Percentiles rank a stretch among this genome's conserved stretches.
Conservation (phyloP, 495 filamentous ascomycete genomes). For the Hyphodiscus hymeniophilus region DNA sequence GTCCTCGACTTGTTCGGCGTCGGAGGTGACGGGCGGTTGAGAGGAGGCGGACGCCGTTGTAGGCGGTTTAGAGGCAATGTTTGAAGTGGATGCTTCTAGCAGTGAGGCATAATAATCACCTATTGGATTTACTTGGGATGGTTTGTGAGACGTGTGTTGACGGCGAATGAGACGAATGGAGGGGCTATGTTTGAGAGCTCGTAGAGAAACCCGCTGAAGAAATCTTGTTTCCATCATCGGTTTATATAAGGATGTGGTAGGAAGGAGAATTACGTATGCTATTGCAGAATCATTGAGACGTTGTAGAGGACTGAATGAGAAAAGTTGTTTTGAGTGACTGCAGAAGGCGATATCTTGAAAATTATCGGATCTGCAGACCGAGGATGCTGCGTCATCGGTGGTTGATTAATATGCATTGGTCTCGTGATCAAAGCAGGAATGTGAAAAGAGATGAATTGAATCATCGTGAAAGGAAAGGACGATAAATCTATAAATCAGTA, state of each 20-base stretch:
- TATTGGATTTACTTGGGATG: slow-evolving; percentile 22
- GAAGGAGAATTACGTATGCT: not conserved
- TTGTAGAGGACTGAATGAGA: not conserved
- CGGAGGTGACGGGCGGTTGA: slow-evolving; percentile 1
- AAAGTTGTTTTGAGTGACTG: not conserved
- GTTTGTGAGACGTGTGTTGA: slow-evolving; percentile 10
- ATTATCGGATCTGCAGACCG: not conserved
- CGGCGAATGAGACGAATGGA: slow-evolving; percentile 8
- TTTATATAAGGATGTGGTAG: not conserved
- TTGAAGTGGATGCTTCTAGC: slow-evolving; percentile 12
- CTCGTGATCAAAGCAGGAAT: slow-evolving; percentile 3
- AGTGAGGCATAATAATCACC: slow-evolving; percentile 21
- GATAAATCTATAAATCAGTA: no score
- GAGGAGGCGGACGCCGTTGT: slow-evolving; percentile 10
- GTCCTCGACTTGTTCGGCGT: not conserved
- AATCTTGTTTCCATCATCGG: slow-evolving; percentile 19
- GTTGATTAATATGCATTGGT: not conserved
- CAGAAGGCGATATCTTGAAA: slow-evolving; percentile 1
- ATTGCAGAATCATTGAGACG: slow-evolving; percentile 13
- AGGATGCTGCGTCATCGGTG: slow-evolving; percentile 20
- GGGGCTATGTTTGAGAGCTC: slow-evolving; percentile 12
- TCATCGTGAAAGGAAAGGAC: no score
- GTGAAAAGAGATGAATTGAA: not conserved
- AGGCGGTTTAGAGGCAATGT: slow-evolving; percentile 9
- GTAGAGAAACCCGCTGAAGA: slow-evolving; percentile 14